A percentile compares a stretch with the other conserved stretches of the same genome.
phyloP scores from a whole-genome alignment of 2,329 filamentous ascomycete genomes.

The Alternaria conjuncta region DNA sequence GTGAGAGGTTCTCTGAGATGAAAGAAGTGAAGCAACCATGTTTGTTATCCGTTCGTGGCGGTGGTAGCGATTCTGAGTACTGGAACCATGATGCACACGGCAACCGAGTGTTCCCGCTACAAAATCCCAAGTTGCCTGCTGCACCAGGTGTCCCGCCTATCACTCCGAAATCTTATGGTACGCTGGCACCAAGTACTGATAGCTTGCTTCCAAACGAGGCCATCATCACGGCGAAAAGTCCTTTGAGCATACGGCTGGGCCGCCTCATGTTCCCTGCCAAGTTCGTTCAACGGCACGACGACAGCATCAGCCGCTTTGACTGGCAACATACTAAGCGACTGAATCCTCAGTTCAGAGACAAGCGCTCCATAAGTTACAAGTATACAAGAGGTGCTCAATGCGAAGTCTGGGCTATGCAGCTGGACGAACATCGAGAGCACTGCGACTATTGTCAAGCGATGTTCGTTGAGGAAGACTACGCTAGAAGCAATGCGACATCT shows the following conservation, averaged over 20 bases:
- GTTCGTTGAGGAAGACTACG: not conserved
- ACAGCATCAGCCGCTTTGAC: not conserved
- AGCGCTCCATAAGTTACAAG: not conserved
- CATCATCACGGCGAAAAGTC: not conserved
- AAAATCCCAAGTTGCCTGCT: not conserved
- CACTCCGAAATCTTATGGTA: not conserved
- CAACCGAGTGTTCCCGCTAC: not conserved
- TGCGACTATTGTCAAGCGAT: constrained; percentile 2
- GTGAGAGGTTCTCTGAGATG: not conserved
- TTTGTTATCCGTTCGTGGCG: not conserved
- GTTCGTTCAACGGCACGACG: not conserved
- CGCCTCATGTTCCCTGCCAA: not conserved
- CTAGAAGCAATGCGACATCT: not conserved
- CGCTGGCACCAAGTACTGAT: too few species aligned
- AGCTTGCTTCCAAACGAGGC: not conserved
- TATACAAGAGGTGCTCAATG: not conserved
- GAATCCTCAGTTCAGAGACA: not conserved
- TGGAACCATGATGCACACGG: not conserved
- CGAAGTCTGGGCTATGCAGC: not conserved
- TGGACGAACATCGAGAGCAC: constrained; percentile 2
- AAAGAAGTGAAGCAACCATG: not conserved
- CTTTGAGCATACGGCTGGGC: not conserved
- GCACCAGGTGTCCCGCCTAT: not conserved
- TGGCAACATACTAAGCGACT: not conserved
- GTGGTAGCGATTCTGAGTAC: not conserved